Conservation (phyloP, 2,329 filamentous ascomycete species). For the Scedosporium dehoogii region DNA sequence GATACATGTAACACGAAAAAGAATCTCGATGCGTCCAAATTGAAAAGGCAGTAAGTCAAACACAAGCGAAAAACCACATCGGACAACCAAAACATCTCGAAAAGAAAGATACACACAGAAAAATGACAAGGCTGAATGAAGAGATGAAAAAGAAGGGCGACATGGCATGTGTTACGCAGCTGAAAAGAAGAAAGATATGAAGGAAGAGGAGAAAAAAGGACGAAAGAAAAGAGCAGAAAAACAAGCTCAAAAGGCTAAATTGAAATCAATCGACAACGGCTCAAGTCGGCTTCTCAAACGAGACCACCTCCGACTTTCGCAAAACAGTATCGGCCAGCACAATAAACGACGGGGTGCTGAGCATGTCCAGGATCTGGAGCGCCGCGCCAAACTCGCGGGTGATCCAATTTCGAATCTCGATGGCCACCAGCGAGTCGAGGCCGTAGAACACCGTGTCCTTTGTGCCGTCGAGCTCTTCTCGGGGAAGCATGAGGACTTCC, state of each 20-base stretch:
- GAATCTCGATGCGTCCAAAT: no score
- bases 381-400: conserved; percentile 38
- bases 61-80: no score
- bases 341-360: conserved; percentile 39
- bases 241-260: not conserved
- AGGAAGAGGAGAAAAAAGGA: not conserved
- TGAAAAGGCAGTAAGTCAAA: no score
- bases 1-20: no score
- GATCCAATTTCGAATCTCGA: conserved; percentile 41
- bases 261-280: not conserved
- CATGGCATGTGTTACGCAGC: no score
- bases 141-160: no score
- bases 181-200: not conserved
- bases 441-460: conserved; percentile 23
- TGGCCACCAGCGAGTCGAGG: conserved; percentile 38
- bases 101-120: no score
- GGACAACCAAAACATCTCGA: no score
- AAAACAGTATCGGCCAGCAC: conserved; percentile 36
- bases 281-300: conserved; percentile 8
- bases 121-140: no score
- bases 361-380: conserved; percentile 41
- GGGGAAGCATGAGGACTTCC: conserved; percentile 36
- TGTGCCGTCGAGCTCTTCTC: conserved; percentile 36
- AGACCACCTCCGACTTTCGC: conserved; percentile 30
- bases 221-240: not conserved